phyloP scores from a whole-genome alignment of 331 rosid species.

The Malus hybrid region DNA sequence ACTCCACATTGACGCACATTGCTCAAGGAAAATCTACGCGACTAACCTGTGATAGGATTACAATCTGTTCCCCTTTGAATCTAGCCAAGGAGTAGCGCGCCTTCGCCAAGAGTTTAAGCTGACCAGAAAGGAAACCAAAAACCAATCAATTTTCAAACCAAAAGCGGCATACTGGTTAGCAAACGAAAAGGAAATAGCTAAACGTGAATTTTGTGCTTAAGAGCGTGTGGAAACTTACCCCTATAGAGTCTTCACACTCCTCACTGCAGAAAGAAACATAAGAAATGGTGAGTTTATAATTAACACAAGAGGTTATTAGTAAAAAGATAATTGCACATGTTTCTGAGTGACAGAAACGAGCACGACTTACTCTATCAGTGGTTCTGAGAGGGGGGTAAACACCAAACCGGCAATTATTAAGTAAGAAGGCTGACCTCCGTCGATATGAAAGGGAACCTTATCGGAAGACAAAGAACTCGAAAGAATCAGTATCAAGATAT shows the following conservation, averaged over 20 bases:
- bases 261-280: slow-evolving; percentile 43
- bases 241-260: slow-evolving; percentile 85
- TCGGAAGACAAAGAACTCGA: slow-evolving; percentile 5
- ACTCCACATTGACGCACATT: slow-evolving; percentile 8
- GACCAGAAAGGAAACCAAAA: slow-evolving; percentile 15
- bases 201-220: neutral
- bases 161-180: neutral
- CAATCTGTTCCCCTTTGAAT: slow-evolving; percentile 91
- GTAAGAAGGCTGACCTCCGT: slow-evolving; percentile 91
- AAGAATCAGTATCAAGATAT: neutral
- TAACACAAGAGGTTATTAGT: neutral
- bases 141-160: slow-evolving; percentile 4
- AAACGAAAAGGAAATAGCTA: slow-evolving; percentile 1
- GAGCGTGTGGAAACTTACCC: slow-evolving; percentile 49
- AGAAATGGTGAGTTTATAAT: neutral
- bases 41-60: slow-evolving; percentile 84
- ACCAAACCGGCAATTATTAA: slow-evolving; percentile 91
- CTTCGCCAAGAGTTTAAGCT: slow-evolving; percentile 79
- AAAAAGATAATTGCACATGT: neutral
- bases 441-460: slow-evolving; percentile 85
- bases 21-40: slow-evolving; percentile 15
- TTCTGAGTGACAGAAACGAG: neutral
- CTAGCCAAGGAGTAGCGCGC: slow-evolving; percentile 84
- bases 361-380: slow-evolving; percentile 75
- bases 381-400: slow-evolving; percentile 96